Evolutionary conservation across 1,284 basidiomycete species (phyloP).

Genomic region (Malassezia equina): DNA sequence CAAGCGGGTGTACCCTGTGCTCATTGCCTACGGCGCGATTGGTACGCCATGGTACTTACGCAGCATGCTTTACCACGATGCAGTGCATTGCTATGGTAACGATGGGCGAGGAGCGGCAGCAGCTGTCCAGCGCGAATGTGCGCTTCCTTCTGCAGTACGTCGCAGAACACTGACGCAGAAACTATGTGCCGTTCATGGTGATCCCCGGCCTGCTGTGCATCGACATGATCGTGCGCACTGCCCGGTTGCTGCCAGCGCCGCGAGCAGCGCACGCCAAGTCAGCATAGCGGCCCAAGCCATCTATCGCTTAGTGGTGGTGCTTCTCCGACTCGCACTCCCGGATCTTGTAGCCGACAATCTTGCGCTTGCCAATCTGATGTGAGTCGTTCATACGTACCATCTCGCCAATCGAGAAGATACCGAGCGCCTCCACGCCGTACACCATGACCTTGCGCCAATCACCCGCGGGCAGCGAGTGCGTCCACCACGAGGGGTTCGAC

Average conservation of each 20-base stretch:
- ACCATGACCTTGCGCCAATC: constrained; percentile 65
- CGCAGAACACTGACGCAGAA: constrained; percentile 2
- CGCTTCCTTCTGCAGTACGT: constrained; percentile 16
- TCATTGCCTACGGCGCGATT: constrained; percentile 15
- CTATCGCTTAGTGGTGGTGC: constrained; percentile 6
- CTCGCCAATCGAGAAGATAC: constrained; percentile 59
- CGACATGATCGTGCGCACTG: constrained; percentile 7
- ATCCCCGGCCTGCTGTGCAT: constrained; percentile 6
- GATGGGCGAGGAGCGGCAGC: constrained; percentile 12
- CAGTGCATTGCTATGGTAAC: constrained; percentile 18
- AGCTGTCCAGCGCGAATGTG: constrained; percentile 12
- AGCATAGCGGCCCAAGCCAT: neutral
- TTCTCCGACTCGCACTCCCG: constrained; percentile 2
- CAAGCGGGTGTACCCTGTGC: constrained; percentile 14
- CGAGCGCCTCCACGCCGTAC: constrained; percentile 78
- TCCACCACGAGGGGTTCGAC: constrained; percentile 61
- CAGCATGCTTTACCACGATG: constrained; percentile 18
- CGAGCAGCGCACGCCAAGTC: neutral
- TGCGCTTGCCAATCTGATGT: constrained; percentile 19
- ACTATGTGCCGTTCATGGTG: constrained; percentile 17
- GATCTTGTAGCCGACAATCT: constrained; percentile 17
- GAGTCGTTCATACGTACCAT: constrained; percentile 25
- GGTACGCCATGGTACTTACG: neutral
- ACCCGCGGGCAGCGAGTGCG: constrained; percentile 60
- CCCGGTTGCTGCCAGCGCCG: neutral